Base-by-base conservation (phyloP, 176 grass and related monocot species). In the Carex littledalei region DNA sequence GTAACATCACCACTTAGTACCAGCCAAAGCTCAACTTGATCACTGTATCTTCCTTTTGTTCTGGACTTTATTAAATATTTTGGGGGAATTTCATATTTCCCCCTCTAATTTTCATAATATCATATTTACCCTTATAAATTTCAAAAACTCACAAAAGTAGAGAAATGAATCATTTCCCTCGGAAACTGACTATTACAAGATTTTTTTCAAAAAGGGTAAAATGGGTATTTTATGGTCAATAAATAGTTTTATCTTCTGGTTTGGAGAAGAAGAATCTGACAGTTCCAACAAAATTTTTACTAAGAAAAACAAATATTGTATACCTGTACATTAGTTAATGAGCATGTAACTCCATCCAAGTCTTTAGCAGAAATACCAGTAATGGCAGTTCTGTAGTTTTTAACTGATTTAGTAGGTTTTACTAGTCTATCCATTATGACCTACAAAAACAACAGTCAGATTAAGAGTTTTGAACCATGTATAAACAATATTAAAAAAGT, bases 321-420 rank as follows among this genome's bases (percentile, higher is more conserved):
- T 83, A 95, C 95, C 91, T 94, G 91, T 82, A 95, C 80, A 85
- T 98, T 90, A 84, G 82, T 84, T 87, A 93, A 90, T 75, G 89
- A 90, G 50, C 84, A 88, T 78, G 89, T 92, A 69, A 89, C 88
- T 86, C 89, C 93, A 84, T 93, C 69, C 80, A 98, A 90, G 86
- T 98, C 93, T 45, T 98, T 24, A 70, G 90, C 86, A 55, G 88
- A 93, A 87, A 98, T 39, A 87, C 89, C 95, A 85, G 93, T 98
- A 8, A 93, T 92, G 58, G 88, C 8, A 69, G 89, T 89, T 86
- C 91, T 91, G 79, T 98, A 98, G 50, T 98, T 91, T 61, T 61
- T 83, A 85, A 98, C 20, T 75, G 91, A 16, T 71, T 98, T 98
- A 26, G 35, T 80, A 49, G 91, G 93, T 64, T 95, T 95, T 81